Percentiles rank a stretch among this genome's conserved stretches.
These are phyloP conservation scores for Phytophthora idaei DNA, from an alignment of 352 stramenopile species.

Conservation along the genomic window DNA sequence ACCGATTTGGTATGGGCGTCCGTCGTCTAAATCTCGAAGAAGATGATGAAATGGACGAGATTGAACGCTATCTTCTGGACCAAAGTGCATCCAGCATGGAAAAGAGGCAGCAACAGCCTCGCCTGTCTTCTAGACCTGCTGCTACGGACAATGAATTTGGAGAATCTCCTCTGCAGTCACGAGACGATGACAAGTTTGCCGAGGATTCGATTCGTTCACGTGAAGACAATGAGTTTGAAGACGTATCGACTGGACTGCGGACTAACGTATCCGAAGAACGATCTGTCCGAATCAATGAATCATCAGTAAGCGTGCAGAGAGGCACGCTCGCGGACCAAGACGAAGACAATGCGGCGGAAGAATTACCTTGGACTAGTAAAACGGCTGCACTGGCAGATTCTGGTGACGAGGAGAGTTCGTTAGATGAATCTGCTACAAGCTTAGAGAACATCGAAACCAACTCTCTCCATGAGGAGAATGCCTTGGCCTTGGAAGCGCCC, in stretches of 20 bases:
- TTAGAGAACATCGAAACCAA: background rate
- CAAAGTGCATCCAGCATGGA: constrained; percentile 18
- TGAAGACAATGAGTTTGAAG: constrained; percentile 2
- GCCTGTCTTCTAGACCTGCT: background rate
- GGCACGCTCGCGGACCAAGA: too few relatives aligned
- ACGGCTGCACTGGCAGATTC: too few relatives aligned
- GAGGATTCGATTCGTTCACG: background rate
- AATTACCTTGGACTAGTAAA: too few relatives aligned
- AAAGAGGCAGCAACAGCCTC: background rate
- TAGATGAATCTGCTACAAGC: constrained; percentile 3
- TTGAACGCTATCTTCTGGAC: constrained; percentile 31
- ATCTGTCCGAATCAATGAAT: too few relatives aligned
- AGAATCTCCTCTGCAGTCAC: background rate
- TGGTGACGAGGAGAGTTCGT: background rate
- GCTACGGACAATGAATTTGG: constrained; percentile 1
- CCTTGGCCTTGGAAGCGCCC: background rate
- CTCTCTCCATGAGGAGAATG: background rate
- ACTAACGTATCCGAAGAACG: too few relatives aligned
- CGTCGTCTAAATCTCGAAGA: constrained; percentile 31
- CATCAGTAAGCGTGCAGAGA: too few relatives aligned
- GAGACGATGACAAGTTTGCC: background rate
- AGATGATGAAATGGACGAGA: constrained; percentile 42
- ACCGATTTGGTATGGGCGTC: constrained; percentile 17
- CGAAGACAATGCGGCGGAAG: too few relatives aligned
- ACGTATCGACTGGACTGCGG: constrained; percentile 11